Percentiles rank a stretch among this genome's conserved stretches.
phyloP scores from a whole-genome alignment of 768 basidiomycete genomes.

The Suillus discolor region DNA sequence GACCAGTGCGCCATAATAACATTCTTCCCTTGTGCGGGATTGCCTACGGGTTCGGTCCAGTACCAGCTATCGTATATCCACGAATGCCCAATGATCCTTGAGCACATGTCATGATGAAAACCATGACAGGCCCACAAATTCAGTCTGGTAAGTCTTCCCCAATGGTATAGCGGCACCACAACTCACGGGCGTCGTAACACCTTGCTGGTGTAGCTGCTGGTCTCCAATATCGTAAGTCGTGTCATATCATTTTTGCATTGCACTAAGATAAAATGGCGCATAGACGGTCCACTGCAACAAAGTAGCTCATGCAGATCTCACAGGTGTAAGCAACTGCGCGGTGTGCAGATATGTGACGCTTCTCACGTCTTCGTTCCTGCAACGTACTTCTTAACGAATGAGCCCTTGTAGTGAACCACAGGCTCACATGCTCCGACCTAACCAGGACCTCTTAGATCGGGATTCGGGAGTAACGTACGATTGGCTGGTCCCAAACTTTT shows the following conservation, averaged over 20 bases:
- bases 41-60: slow-evolving; percentile 25
- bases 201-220: slow-evolving; percentile 11
- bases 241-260: background rate
- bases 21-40: slow-evolving; percentile 40
- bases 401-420: background rate
- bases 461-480: slow-evolving; percentile 25
- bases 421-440: background rate
- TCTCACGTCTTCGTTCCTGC: background rate
- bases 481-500: slow-evolving; percentile 35
- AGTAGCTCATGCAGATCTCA: slow-evolving; percentile 4
- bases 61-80: slow-evolving; percentile 23
- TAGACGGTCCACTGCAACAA: background rate
- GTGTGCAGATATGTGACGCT: background rate
- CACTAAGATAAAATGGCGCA: no score
- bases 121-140: background rate
- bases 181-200: background rate
- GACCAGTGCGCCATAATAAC: slow-evolving; percentile 38
- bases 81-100: slow-evolving; percentile 19
- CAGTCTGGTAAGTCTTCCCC: background rate
- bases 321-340: background rate
- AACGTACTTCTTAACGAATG: background rate
- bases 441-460: slow-evolving; percentile 12
- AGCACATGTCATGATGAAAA: slow-evolving; percentile 16
- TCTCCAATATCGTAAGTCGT: slow-evolving; percentile 8
- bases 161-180: background rate